Base-by-base conservation (phyloP, 306 rosid species). In the Quercus bicolor region DNA sequence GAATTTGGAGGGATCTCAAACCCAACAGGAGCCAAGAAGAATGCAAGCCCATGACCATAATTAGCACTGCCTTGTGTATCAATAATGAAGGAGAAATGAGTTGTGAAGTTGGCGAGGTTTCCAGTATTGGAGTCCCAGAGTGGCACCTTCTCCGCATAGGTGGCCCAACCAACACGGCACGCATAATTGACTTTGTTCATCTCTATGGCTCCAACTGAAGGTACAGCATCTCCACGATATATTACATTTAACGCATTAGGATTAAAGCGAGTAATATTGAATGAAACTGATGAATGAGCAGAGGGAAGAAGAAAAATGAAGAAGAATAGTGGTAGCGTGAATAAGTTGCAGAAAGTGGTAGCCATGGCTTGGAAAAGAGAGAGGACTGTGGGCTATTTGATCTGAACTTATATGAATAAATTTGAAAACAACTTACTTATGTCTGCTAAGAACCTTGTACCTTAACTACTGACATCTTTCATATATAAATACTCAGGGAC, bases 1-100 rank as follows among this genome's bases (percentile, higher is more conserved):
- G 89, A 85, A 76, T 88, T 88, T 1, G 81, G 81, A 12, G 87
- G 85, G 53, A 84, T 84, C 9, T 78, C 74, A 74, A 83, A 62
- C 0, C 53, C 72, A 75, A 59, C 79, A 1, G 88, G 90, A 0
- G 88, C 87, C 0, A 88, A 43, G 81, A 88, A 88, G 75, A 88
- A 88, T 1, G 81, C 73, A 1, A 88, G 23, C 0, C 89, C 89
- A 40, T 61, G 33, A 26, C 56, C 83, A 80, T 77, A 71, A 3
- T 0, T 0, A 7, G 77, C 0, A 26, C 0, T 14, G 4, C 11
- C 14, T 24, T 1, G 26, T 2, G 73, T 78, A n/a, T 85, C 70
- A 20, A 87, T 80, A 0, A 51, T 14, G 61, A 87, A 87, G 51
- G 88, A 71, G 75, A 57, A 80, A 3, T 48, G 87, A 29, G 91